These are phyloP conservation scores for Diddensiella transvaalensis DNA, from an alignment of 805 yeast species.

Conservation along the genomic window DNA sequence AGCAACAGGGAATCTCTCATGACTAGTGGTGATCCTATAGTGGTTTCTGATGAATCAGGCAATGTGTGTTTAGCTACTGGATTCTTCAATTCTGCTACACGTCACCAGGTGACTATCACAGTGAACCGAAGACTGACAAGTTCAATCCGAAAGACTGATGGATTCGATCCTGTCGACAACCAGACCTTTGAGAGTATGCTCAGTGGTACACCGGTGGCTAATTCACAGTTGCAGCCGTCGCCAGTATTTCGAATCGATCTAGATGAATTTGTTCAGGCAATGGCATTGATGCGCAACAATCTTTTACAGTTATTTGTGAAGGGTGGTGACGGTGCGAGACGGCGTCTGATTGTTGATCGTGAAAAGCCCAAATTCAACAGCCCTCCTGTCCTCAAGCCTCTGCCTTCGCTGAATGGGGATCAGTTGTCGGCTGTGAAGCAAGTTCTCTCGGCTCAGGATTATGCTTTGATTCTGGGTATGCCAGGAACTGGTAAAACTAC, in stretches of 20 bases:
- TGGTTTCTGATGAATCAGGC: slow-evolving; percentile 77
- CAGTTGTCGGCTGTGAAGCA: slow-evolving; percentile 67
- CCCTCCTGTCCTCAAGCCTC: slow-evolving; percentile 6
- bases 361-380: slow-evolving; percentile 42
- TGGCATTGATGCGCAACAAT: slow-evolving; percentile 75
- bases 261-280: slow-evolving; percentile 71
- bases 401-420: slow-evolving; percentile 55
- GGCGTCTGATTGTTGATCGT: slow-evolving; percentile 54
- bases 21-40: slow-evolving; percentile 55
- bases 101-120: slow-evolving; percentile 44
- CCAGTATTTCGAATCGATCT: slow-evolving; percentile 64
- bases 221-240: slow-evolving; percentile 11
- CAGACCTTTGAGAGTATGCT: slow-evolving; percentile 47
- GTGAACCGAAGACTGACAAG: slow-evolving; percentile 52
- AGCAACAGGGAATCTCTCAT: slow-evolving; percentile 45
- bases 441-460: slow-evolving; percentile 66
- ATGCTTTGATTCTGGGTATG: slow-evolving; percentile 86
- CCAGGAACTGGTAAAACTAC: slow-evolving; percentile 98
- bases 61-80: slow-evolving; percentile 74
- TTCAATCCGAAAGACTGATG: slow-evolving; percentile 39
- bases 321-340: slow-evolving; percentile 37
- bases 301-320: slow-evolving; percentile 61
- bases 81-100: slow-evolving; percentile 43
- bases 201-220: background rate
- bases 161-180: slow-evolving; percentile 43